These are phyloP conservation scores for Neoscytalidium dimidiatum DNA, from an alignment of 2,329 filamentous ascomycete genomes.

Conservation along the genomic window DNA sequence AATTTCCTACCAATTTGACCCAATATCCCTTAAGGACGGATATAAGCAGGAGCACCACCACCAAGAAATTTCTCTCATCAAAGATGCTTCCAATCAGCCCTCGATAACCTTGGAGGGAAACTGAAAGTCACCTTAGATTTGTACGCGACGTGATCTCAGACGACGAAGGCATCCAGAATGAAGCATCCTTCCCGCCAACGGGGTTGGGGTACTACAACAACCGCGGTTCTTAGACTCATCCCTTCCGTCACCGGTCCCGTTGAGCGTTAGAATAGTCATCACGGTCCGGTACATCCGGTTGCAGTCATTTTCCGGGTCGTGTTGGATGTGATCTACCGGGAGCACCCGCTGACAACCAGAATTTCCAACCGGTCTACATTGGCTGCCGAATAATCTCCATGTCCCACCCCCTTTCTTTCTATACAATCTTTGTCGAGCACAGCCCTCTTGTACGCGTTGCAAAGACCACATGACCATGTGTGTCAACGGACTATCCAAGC, in stretches of 20 bases:
- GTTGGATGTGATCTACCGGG: constrained; percentile 4
- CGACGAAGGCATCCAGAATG: too few relatives aligned
- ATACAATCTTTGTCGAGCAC: background rate
- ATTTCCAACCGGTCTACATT: background rate
- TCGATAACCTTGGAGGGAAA: too few relatives aligned
- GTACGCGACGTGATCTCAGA: too few relatives aligned
- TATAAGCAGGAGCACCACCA: too few relatives aligned
- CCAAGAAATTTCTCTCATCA: too few relatives aligned
- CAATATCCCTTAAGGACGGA: too few relatives aligned
- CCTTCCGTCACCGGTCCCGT: background rate
- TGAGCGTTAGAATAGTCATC: background rate
- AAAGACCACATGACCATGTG: background rate
- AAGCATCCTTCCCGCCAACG: too few relatives aligned
- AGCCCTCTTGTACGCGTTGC: background rate
- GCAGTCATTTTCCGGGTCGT: background rate
- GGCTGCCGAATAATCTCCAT: background rate
- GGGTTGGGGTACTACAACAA: too few relatives aligned
- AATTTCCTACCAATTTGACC: too few relatives aligned
- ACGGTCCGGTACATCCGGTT: background rate
- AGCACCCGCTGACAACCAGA: constrained; percentile 6
- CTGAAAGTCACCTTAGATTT: too few relatives aligned
- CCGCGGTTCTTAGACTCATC: too few relatives aligned
- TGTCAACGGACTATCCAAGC: background rate
- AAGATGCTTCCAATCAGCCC: too few relatives aligned
- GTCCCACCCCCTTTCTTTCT: background rate